Evolutionary conservation across 1,284 basidiomycete genomes (phyloP).

Genomic region (Takashimella tepidaria): DNA sequence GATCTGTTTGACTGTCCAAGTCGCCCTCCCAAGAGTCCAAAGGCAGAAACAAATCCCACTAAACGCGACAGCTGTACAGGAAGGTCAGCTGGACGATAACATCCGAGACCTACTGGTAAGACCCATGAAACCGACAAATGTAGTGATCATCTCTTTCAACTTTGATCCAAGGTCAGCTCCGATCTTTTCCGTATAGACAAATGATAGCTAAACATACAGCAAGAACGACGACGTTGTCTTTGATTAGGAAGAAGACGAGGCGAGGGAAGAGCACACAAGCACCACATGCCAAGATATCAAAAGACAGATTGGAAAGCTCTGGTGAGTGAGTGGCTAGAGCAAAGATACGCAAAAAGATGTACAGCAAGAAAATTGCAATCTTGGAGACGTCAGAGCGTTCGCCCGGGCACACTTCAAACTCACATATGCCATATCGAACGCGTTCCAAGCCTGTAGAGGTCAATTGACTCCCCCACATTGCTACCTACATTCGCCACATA

Average conservation of each 20-base stretch:
- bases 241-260: conserved; percentile 77
- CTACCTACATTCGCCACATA: conserved; percentile 70
- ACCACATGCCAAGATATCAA: conserved; percentile 75
- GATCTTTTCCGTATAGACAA: too few species aligned
- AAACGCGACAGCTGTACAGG: conserved; percentile 55
- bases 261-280: conserved; percentile 83
- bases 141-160: conserved; percentile 62
- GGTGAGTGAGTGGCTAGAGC: conserved; percentile 58
- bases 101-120: conserved; percentile 55
- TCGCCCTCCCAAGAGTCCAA: conserved; percentile 65
- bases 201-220: too few species aligned
- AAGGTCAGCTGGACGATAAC: not conserved
- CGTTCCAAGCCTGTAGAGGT: conserved; percentile 68
- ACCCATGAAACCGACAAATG: conserved; percentile 78
- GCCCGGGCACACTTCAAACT: conserved; percentile 2
- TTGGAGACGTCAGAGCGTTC: conserved; percentile 16
- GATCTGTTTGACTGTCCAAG: conserved; percentile 64
- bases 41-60: conserved; percentile 79
- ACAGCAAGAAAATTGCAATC: conserved; percentile 64
- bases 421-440: conserved; percentile 71
- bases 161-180: conserved; percentile 32
- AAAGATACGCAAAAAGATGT: conserved; percentile 61
- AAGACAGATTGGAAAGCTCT: conserved; percentile 62
- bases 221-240: conserved; percentile 74
- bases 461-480: not conserved